Conservation (phyloP, 2,329 filamentous ascomycete species). For the Monosporascus sp. region DNA sequence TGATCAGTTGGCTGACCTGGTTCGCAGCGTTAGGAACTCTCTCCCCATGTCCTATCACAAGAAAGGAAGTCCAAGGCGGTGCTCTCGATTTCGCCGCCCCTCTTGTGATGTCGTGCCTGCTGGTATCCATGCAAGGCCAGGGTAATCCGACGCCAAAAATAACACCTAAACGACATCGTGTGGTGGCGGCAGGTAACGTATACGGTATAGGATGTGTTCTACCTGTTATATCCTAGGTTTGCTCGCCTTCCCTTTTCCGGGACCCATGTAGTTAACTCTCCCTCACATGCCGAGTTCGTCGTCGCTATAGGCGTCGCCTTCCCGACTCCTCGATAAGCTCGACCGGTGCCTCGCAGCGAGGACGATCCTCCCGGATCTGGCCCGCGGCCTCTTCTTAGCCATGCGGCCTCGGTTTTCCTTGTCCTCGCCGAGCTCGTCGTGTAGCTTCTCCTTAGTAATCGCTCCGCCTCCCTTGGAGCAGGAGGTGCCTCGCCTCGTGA, state of each 20-base stretch:
- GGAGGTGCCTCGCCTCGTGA: not conserved
- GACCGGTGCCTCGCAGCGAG: constrained; percentile 7
- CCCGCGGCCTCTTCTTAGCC: constrained; percentile 6
- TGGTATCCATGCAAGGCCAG: too few relatives aligned
- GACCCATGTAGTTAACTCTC: too few relatives aligned
- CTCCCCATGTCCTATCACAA: too few relatives aligned
- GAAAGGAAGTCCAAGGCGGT: too few relatives aligned
- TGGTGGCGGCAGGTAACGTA: too few relatives aligned
- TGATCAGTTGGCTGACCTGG: too few relatives aligned
- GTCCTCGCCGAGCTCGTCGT: constrained; percentile 14
- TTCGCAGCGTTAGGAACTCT: too few relatives aligned
- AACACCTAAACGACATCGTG: too few relatives aligned
- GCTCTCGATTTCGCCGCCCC: too few relatives aligned
- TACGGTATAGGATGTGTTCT: not conserved
- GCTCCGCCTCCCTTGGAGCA: not conserved
- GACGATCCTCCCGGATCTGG: constrained; percentile 5
- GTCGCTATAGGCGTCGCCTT: constrained; percentile 11
- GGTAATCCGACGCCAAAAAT: too few relatives aligned
- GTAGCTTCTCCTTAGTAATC: not conserved
- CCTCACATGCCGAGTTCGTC: constrained; percentile 20
- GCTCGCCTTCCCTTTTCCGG: not conserved
- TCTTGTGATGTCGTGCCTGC: too few relatives aligned
- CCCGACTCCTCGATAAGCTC: constrained; percentile 5
- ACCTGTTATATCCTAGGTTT: not conserved
- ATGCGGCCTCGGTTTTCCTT: constrained; percentile 11